phyloP scores from a whole-genome alignment of 2,329 filamentous ascomycete species.

The Pseudogymnoascus sp. region DNA sequence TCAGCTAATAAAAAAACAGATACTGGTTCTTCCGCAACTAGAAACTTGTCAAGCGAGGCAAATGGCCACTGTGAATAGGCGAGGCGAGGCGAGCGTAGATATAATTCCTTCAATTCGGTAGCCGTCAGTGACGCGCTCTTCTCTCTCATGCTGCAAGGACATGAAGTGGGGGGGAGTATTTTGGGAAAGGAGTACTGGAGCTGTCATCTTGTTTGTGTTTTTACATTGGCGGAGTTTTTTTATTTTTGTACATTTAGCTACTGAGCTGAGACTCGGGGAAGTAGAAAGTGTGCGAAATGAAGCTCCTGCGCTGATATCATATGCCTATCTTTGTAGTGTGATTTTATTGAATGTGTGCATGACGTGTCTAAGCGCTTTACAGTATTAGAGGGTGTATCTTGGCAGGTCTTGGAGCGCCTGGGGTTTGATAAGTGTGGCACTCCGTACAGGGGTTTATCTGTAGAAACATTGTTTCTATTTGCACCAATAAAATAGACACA shows the following conservation, averaged over 20 bases:
- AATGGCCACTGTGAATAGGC: not conserved
- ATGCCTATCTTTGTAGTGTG: not conserved
- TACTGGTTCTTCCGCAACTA: conserved; percentile 2
- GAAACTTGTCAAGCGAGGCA: not conserved
- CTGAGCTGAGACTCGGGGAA: not conserved
- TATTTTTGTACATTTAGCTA: conserved; percentile 1
- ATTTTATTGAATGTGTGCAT: not conserved
- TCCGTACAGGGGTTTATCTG: not conserved
- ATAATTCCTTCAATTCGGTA: conserved; percentile 7
- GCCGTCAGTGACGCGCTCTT: conserved; percentile 4
- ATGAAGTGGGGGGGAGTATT: not conserved
- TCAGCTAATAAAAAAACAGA: not conserved
- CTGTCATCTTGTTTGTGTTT: not conserved
- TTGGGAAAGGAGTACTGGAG: conserved; percentile 3
- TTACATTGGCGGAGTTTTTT: not conserved
- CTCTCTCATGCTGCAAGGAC: not conserved
- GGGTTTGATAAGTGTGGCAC: not conserved
- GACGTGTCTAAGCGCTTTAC: not conserved
- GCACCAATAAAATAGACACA: not conserved
- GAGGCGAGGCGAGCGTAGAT: conserved; percentile 3
- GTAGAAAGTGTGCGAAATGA: not conserved
- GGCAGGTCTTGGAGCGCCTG: not conserved
- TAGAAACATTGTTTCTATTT: not conserved
- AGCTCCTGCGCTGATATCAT: not conserved
- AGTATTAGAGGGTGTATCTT: not conserved